Base-by-base conservation (phyloP, 2,329 filamentous ascomycete genomes). In the Xylariales sp. region DNA sequence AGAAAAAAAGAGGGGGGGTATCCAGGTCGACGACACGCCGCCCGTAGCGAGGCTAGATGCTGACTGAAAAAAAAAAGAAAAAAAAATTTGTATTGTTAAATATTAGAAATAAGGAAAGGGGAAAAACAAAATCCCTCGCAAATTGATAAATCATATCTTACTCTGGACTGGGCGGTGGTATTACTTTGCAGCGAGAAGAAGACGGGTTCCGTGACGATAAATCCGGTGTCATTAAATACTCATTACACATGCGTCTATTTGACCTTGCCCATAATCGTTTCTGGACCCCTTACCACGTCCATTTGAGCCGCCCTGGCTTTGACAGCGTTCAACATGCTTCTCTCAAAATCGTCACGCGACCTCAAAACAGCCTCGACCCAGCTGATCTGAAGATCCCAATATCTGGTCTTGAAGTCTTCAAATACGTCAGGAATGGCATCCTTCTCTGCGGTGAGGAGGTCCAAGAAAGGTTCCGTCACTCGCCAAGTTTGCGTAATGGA, bases 301-400 rank as follows among this genome's bases (percentile, higher is more conserved):
- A 95, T 77, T 62, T 88, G 86, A 6, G 88, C 90, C n/a, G 90
- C 91, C 57, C 83, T 79, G 3, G 81, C 81, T 71, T 97, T 97
- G 33, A 97, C 84, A 14, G 80, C 76, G 56, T 88, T 93, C 46
- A 97, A 63, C 86, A 97, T 88, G 43, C 78, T 76, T 49, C 91
- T 74, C 62, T 97, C 93, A 65, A 95, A 97, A 66, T 98, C 93
- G 61, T 98, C 93, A 50, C 94, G 74, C 2, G 81, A 74, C 49
- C 90, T 76, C 46, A 98, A 59, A 33, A 95, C 91, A 6, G 87
- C 85, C 70, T 98, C 94, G 6, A 98, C 89, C 93, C 93, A 98
- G 31, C 82, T 84, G 42, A 97, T 82, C 61, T 94, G 88, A 57
- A 97, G 69, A 63, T 98, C 93, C 87, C 91, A 95, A 62, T 95